Evolutionary conservation across 805 yeast genomes (phyloP).

Genomic region (Saccharomycopsis babjevae): DNA sequence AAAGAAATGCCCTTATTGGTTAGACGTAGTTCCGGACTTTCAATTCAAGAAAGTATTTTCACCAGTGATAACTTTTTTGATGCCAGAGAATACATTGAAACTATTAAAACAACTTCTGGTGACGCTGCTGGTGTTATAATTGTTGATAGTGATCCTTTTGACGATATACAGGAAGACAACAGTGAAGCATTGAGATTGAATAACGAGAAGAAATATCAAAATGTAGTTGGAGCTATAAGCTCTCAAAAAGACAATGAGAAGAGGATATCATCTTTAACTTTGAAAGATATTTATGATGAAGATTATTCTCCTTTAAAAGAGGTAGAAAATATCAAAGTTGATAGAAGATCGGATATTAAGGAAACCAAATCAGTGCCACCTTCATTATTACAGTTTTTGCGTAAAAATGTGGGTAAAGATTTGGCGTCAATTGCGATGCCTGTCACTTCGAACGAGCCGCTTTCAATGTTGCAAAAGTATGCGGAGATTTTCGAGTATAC

Average conservation of each 20-base stretch:
- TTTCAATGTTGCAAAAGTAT: conserved; percentile 68
- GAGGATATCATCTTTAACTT: not conserved
- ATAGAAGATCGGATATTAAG: conserved; percentile 49
- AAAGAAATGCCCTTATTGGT: not conserved
- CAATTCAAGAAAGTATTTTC: conserved; percentile 22
- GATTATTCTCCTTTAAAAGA: conserved; percentile 63
- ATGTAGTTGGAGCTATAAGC: conserved; percentile 9
- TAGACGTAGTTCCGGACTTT: not conserved
- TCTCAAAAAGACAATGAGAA: conserved; percentile 4
- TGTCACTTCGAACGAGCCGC: conserved; percentile 86
- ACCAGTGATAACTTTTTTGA: conserved; percentile 48
- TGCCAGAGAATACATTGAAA: conserved; percentile 55
- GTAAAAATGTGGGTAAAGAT: conserved; percentile 91
- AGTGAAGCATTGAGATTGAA: conserved; percentile 14
- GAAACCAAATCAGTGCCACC: conserved; percentile 67
- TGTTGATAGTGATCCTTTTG: conserved; percentile 28
- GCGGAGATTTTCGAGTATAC: conserved; percentile 76
- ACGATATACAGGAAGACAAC: conserved; percentile 22
- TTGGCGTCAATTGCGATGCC: conserved; percentile 83
- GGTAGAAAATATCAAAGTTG: conserved; percentile 23
- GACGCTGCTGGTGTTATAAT: conserved; percentile 52
- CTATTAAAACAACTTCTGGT: conserved; percentile 30
- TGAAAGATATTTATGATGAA: conserved; percentile 1
- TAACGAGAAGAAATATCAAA: conserved; percentile 9
- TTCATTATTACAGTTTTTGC: conserved; percentile 62